Conservation (phyloP, 1,284 basidiomycete species). For the Naganishia liquefaciens region DNA sequence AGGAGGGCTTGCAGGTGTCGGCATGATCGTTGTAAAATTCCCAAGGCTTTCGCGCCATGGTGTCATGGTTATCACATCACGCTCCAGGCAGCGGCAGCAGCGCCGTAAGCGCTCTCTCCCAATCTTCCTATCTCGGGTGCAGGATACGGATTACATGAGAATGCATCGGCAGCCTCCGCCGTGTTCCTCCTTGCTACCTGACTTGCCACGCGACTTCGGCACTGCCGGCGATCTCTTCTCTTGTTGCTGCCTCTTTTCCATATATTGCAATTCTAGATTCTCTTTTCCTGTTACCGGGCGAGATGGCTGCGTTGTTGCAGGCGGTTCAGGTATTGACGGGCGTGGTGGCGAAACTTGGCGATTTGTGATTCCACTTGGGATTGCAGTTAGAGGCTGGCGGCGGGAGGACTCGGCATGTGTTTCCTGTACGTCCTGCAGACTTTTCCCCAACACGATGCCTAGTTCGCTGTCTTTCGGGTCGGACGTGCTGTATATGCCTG, state of each 20-base stretch:
- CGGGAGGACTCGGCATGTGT: too few relatives aligned
- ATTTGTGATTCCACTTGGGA: too few relatives aligned
- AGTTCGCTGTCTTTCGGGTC: too few relatives aligned
- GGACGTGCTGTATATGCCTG: too few relatives aligned
- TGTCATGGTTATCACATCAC: background rate
- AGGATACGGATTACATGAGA: slow-evolving; percentile 1
- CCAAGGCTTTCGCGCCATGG: background rate
- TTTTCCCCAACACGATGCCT: too few relatives aligned
- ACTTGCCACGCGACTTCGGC: background rate
- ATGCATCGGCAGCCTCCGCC: slow-evolving; percentile 24
- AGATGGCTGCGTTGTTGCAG: background rate
- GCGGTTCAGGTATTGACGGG: background rate
- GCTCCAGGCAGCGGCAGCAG: background rate
- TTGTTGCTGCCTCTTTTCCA: background rate
- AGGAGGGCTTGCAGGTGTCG: slow-evolving; percentile 21
- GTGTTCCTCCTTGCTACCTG: slow-evolving; percentile 7
- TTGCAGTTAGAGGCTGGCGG: too few relatives aligned
- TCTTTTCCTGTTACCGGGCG: too few relatives aligned
- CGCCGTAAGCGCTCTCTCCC: background rate
- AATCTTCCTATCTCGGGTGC: background rate
- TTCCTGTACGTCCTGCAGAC: too few relatives aligned
- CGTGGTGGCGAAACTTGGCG: background rate
- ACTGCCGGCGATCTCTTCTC: too few relatives aligned
- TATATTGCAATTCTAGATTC: background rate
- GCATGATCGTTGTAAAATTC: background rate